A percentile compares a stretch with the other conserved stretches of the same genome.
phyloP scores from a whole-genome alignment of 495 filamentous ascomycete genomes.

The Aspergillus diversus region DNA sequence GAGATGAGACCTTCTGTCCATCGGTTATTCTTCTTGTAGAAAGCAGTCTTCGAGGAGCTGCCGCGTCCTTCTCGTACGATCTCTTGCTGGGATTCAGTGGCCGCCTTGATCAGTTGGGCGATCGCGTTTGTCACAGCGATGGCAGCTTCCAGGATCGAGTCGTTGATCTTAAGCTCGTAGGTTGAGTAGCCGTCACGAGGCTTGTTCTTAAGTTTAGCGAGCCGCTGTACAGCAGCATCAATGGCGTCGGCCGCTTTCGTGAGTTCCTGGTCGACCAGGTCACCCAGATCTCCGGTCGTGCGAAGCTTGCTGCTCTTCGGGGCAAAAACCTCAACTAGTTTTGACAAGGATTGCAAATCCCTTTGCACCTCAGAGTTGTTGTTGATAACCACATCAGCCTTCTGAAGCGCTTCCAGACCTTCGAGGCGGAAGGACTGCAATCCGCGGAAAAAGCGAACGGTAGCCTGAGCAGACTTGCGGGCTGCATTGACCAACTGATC shows the following conservation, averaged over 20 bases:
- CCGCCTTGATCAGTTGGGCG: constrained; percentile 92
- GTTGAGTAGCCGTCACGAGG: constrained; percentile 93
- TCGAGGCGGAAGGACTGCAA: constrained; percentile 93
- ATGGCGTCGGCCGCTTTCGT: constrained; percentile 95
- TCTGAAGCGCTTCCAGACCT: constrained; percentile 81
- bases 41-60: constrained; percentile 84
- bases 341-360: constrained; percentile 87
- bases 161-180: constrained; percentile 93
- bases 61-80: constrained; percentile 96
- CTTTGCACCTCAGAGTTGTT: constrained; percentile 93
- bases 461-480: constrained; percentile 82
- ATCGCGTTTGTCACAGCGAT: constrained; percentile 97
- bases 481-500: constrained; percentile 81
- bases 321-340: constrained; percentile 87
- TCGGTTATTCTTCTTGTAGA: constrained; percentile 98
- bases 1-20: constrained; percentile 98
- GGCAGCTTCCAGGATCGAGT: constrained; percentile 90
- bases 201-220: constrained; percentile 91
- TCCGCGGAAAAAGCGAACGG: constrained; percentile 93
- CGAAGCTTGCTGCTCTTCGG: constrained; percentile 80
- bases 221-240: constrained; percentile 82
- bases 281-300: constrained; percentile 85
- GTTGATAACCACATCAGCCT: constrained; percentile 95
- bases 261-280: constrained; percentile 90
- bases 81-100: constrained; percentile 91